These are phyloP conservation scores for Globisporangium mamillatum DNA, from an alignment of 352 stramenopile species.

Conservation along the genomic window DNA sequence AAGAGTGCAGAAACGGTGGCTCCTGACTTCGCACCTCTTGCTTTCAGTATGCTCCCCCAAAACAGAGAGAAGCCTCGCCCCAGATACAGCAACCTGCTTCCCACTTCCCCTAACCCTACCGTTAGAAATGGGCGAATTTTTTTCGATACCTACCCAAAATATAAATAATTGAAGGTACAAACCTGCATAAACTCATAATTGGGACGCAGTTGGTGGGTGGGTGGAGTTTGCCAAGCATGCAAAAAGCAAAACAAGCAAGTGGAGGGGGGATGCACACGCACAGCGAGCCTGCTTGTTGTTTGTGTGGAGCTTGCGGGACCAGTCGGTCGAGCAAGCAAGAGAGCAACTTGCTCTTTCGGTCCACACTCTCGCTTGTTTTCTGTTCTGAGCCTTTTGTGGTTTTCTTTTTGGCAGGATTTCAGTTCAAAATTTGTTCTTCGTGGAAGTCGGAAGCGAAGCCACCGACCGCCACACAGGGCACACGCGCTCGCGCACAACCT, in stretches of 20 bases:
- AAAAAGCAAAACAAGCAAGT: background rate
- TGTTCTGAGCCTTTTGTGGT: background rate
- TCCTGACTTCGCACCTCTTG: conserved; percentile 3
- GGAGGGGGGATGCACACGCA: background rate
- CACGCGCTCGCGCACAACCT: background rate
- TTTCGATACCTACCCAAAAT: background rate
- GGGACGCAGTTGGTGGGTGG: conserved; percentile 2
- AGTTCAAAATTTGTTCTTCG: conserved; percentile 43
- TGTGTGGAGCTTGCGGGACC: conserved; percentile 6
- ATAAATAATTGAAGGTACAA: background rate
- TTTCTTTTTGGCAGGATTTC: conserved; percentile 33
- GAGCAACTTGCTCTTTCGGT: conserved; percentile 13
- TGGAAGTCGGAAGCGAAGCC: conserved; percentile 32
- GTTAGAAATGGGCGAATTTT: background rate
- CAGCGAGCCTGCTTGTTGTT: too few relatives aligned
- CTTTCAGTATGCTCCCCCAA: background rate
- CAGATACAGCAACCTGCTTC: background rate
- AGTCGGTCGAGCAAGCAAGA: conserved; percentile 5
- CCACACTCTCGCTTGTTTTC: background rate
- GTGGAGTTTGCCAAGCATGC: background rate
- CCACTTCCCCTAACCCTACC: background rate
- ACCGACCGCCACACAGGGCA: conserved; percentile 4
- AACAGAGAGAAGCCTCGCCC: background rate
- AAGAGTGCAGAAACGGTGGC: background rate
- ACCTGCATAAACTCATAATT: background rate